phyloP scores from a whole-genome alignment of 2,329 filamentous ascomycete genomes.

The Verticillium alfalfae region DNA sequence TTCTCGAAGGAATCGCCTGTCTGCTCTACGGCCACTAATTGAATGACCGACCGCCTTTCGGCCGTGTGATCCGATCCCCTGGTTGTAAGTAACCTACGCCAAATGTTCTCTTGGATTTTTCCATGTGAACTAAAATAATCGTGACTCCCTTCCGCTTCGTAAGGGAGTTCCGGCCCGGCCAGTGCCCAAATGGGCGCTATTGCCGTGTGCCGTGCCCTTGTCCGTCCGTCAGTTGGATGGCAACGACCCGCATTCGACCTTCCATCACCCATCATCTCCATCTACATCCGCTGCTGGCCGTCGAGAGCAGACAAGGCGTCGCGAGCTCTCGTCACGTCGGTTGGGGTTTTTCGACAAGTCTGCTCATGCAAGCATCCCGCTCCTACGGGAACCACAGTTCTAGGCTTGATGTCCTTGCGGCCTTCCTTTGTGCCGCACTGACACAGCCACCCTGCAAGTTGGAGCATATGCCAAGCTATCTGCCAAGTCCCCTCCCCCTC shows the following conservation, averaged over 20 bases:
- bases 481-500: not conserved
- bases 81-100: no score
- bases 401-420: not conserved
- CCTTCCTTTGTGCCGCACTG: not conserved
- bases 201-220: not conserved
- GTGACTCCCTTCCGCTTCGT: no score
- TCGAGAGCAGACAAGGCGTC: not conserved
- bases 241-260: no score
- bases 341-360: not conserved
- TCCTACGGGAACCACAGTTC: not conserved
- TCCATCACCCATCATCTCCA: not conserved
- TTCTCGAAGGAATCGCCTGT: no score
- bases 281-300: slow-evolving; percentile 1
- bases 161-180: no score
- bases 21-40: no score
- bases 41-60: no score
- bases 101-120: no score
- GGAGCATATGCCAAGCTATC: not conserved
- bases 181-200: no score
- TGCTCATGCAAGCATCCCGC: not conserved
- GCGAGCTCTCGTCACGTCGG: not conserved
- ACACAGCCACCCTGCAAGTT: not conserved
- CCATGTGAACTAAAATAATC: no score
- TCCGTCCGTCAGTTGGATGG: not conserved
- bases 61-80: no score